Percentiles rank a stretch among this genome's conserved stretches.
phyloP scores from a whole-genome alignment of 1,284 basidiomycete genomes.

The Irpex sp. region DNA sequence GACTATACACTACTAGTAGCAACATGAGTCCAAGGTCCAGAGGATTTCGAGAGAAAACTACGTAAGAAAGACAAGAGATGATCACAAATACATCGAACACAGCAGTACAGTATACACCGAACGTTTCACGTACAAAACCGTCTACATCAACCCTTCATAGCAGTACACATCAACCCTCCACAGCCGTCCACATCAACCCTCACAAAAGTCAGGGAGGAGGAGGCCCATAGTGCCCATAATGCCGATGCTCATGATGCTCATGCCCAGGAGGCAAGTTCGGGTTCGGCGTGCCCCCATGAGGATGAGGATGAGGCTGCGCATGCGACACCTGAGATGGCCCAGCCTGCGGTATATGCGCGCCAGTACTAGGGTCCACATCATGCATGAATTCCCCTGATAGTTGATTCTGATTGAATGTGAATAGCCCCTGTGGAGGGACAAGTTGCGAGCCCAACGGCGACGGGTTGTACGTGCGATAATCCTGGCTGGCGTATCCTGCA shows the following conservation, averaged over 20 bases:
- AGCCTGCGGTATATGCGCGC: neutral
- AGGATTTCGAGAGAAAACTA: too few relatives aligned
- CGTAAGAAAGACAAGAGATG: too few relatives aligned
- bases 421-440: constrained; percentile 17
- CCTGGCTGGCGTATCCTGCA: constrained; percentile 1
- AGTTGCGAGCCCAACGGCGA: constrained; percentile 18
- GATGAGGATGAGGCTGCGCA: too few relatives aligned
- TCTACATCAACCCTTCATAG: too few relatives aligned
- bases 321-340: neutral
- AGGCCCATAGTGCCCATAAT: neutral
- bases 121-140: too few relatives aligned
- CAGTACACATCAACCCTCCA: too few relatives aligned
- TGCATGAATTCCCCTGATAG: constrained; percentile 21
- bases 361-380: neutral
- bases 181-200: too few relatives aligned
- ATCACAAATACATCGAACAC: too few relatives aligned
- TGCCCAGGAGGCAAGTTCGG: neutral
- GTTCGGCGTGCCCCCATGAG: neutral
- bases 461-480: constrained; percentile 10
- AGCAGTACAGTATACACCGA: too few relatives aligned
- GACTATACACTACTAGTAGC: too few relatives aligned
- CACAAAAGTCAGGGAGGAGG: neutral
- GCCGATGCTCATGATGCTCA: neutral
- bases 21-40: too few relatives aligned
- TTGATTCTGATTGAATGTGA: constrained; percentile 27